Percentiles rank a stretch among this genome's conserved stretches.
phyloP scores from a whole-genome alignment of 2,329 filamentous ascomycete genomes.

The Clonostachys byssicola region DNA sequence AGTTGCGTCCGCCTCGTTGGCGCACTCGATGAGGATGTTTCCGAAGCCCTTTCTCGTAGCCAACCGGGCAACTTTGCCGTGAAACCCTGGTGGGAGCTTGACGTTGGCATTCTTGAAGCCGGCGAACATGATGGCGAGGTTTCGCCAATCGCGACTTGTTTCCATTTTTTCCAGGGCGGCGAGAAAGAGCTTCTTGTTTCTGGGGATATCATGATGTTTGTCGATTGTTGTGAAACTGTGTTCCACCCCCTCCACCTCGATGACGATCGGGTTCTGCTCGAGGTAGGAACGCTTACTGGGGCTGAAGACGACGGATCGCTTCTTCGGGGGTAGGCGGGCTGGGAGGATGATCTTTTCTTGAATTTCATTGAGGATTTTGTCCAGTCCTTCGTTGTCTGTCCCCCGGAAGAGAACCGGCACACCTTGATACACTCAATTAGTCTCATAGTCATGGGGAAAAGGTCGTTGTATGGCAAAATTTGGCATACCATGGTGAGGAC shows the following conservation, averaged over 20 bases:
- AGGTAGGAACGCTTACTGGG: slow-evolving; percentile 35
- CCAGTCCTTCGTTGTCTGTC: slow-evolving; percentile 49
- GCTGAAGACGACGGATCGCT: slow-evolving; percentile 48
- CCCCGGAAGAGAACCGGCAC: slow-evolving; percentile 39
- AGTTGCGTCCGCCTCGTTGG: slow-evolving; percentile 39
- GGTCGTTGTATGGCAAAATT: neutral
- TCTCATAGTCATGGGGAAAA: slow-evolving; percentile 1
- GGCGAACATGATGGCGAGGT: slow-evolving; percentile 46
- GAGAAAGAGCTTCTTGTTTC: slow-evolving; percentile 29
- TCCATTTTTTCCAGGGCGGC: slow-evolving; percentile 39
- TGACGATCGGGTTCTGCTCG: slow-evolving; percentile 48
- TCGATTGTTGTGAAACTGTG: slow-evolving; percentile 45
- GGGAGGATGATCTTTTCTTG: slow-evolving; percentile 59
- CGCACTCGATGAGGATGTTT: slow-evolving; percentile 43
- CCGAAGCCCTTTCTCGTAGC: slow-evolving; percentile 34
- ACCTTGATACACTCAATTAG: slow-evolving; percentile 13
- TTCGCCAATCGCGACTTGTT: slow-evolving; percentile 43
- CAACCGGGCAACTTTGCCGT: slow-evolving; percentile 32
- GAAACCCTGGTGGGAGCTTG: slow-evolving; percentile 24
- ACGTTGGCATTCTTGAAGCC: slow-evolving; percentile 39
- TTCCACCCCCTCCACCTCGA: slow-evolving; percentile 54
- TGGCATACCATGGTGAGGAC: slow-evolving; percentile 18
- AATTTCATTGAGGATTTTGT: slow-evolving; percentile 45
- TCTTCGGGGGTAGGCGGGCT: slow-evolving; percentile 46
- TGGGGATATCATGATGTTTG: slow-evolving; percentile 33